Percentiles rank a stretch among this genome's conserved stretches.
These are phyloP conservation scores for Fusarium sp. DNA, from an alignment of 2,329 filamentous ascomycete species.

Conservation along the genomic window DNA sequence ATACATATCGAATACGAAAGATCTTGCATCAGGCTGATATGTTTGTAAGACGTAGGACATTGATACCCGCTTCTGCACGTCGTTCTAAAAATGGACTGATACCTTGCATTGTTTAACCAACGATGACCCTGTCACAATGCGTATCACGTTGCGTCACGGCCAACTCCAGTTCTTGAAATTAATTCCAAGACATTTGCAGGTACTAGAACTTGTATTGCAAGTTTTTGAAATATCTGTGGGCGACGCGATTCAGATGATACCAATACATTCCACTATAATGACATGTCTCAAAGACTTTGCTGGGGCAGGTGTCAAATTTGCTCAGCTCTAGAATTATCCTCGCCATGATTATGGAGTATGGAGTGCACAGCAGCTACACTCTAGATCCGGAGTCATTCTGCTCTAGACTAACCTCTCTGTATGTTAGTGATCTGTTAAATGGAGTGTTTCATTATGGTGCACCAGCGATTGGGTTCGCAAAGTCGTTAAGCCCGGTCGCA, in stretches of 20 bases:
- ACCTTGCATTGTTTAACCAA: not conserved
- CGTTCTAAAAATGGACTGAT: constrained; percentile 12
- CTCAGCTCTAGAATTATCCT: not conserved
- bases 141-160: not conserved
- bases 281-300: constrained; percentile 1
- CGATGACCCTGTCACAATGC: not conserved
- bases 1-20: constrained; percentile 12
- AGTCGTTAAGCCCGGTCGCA: no score
- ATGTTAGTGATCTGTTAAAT: no score
- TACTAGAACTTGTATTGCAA: no score
- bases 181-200: no score
- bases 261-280: constrained; percentile 11
- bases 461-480: no score
- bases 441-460: no score
- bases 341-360: not conserved
- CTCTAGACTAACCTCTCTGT: no score
- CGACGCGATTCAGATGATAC: not conserved
- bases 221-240: not conserved
- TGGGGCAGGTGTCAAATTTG: not conserved
- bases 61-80: constrained; percentile 1
- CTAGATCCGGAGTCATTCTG: no score
- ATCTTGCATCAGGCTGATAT: constrained; percentile 12
- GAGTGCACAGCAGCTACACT: not conserved
- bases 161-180: not conserved
- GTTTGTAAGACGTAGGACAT: constrained; percentile 2